Evolutionary conservation across 345 rosid genomes (phyloP).

Genomic region (Hirschfeldia incana): DNA sequence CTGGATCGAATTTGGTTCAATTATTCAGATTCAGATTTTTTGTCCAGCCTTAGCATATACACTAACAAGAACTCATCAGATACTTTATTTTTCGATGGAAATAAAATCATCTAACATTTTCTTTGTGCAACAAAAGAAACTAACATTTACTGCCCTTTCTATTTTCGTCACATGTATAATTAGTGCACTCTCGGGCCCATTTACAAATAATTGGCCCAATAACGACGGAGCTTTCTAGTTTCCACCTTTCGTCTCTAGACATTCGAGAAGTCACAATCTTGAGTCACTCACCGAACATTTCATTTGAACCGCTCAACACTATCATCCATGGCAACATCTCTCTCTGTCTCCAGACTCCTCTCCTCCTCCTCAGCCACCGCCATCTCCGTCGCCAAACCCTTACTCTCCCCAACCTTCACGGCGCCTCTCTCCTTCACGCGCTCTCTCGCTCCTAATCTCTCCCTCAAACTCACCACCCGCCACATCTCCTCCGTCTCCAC

Average conservation of each 20-base stretch:
- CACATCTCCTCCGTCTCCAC: constrained; percentile 25
- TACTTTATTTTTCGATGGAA: too few species aligned
- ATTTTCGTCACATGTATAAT: too few species aligned
- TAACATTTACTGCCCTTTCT: too few species aligned
- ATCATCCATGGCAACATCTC: constrained; percentile 44
- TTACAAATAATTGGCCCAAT: background rate
- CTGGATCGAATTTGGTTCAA: too few species aligned
- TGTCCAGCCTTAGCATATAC: too few species aligned
- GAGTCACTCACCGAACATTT: constrained; percentile 6
- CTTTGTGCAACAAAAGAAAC: too few species aligned
- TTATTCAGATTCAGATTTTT: too few species aligned
- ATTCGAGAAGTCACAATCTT: background rate
- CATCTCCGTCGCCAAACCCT: constrained; percentile 35
- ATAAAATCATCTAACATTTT: too few species aligned
- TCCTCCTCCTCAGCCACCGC: constrained; percentile 37
- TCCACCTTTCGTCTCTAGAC: background rate
- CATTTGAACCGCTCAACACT: constrained; percentile 15
- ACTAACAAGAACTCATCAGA: too few species aligned
- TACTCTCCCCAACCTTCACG: constrained; percentile 28
- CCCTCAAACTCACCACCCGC: constrained; percentile 40
- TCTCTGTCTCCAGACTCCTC: constrained; percentile 52
- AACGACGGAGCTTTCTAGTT: background rate
- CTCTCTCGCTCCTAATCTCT: constrained; percentile 35
- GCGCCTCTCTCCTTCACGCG: constrained; percentile 41
- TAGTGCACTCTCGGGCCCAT: background rate